Evolutionary conservation across 2,329 filamentous ascomycete genomes (phyloP), one percentile per base, ranked within the genome.

Genomic region (Intubia oerlemansii): DNA sequence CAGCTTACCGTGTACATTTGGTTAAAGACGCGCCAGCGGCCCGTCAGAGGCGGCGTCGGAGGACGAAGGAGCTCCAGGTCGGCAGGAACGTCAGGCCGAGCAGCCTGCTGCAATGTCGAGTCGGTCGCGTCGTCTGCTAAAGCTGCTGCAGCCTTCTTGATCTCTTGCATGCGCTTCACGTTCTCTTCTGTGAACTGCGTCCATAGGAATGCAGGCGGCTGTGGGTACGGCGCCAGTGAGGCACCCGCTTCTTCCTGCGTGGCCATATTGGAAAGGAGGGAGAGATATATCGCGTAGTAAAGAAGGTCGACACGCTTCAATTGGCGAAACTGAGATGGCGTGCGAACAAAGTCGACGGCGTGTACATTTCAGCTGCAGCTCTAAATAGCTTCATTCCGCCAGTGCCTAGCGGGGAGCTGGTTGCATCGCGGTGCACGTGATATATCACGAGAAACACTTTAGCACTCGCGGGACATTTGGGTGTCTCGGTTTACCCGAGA

Each of bases 141-240:
- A 9, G 44, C 41, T 9, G 48, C 46, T 17, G 50, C 44, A 32
- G 54, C 46, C 2, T 51, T 41, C 25, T 47, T 46, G 28, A 65
- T 39, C 14, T 52, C 47, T 5, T 53, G 48, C 31, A 63, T 50
- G 4, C 66, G 67, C 10, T 65, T 52, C 29, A 79, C 43, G 44
- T 85, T 90, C 17, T 75, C 67, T 4, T 68, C 49, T 0, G 80
- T 92, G 51, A 95, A 95, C 47, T 78, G 63, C 39, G 75, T 73
- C 71, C 79, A 95, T 53, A 93, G 91, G 1, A 75, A 72, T 3
- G 28, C 20, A 16, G 88, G 88, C 16, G 88, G 88, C 29, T 76
- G 68, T 15, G 88, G 85, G 46, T 82, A 39, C 1, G 36, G 33
- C 4, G 31, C 28, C 2, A 36, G 17, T 4, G 29, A 24, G 22